Conservation (phyloP, 208 protist genomes). For the Trypanosoma grayi region DNA sequence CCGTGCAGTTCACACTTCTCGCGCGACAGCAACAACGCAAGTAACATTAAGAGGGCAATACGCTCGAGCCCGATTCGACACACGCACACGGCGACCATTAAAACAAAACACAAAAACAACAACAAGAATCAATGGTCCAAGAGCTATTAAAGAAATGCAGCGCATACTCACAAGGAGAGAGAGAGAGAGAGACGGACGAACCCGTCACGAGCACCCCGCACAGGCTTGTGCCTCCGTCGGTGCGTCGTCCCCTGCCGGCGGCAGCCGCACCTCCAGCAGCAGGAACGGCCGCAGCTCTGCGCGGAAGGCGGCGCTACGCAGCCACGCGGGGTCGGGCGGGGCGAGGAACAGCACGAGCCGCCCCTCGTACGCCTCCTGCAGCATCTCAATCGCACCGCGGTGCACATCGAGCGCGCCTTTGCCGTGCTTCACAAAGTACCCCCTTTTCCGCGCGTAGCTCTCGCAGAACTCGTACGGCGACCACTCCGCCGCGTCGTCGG, state of each 20-base stretch:
- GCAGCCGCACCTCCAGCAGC: conserved; percentile 16
- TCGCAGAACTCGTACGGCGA: conserved; percentile 89
- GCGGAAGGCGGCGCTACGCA: conserved; percentile 47
- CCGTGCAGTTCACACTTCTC: too few relatives aligned
- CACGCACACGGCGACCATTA: too few relatives aligned
- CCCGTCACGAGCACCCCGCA: neutral
- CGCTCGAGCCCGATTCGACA: too few relatives aligned
- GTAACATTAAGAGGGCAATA: too few relatives aligned
- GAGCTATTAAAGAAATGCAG: conserved; percentile 2
- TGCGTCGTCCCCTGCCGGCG: neutral
- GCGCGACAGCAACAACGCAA: too few relatives aligned
- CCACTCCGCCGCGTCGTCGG: conserved; percentile 64
- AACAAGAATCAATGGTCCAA: conserved; percentile 14
- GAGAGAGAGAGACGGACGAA: neutral
- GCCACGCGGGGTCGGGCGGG: conserved; percentile 57
- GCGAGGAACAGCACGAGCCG: conserved; percentile 82
- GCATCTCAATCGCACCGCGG: conserved; percentile 84
- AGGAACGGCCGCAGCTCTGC: conserved; percentile 40
- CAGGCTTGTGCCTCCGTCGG: neutral
- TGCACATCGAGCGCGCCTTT: conserved; percentile 87
- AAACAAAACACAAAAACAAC: conserved; percentile 7
- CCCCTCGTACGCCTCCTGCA: conserved; percentile 91
- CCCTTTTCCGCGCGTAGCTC: conserved; percentile 89
- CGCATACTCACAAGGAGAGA: neutral
- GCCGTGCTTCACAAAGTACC: conserved; percentile 83